phyloP scores from a whole-genome alignment of 371 early-diverging fungal genomes.

The Haplosporangium sp. region DNA sequence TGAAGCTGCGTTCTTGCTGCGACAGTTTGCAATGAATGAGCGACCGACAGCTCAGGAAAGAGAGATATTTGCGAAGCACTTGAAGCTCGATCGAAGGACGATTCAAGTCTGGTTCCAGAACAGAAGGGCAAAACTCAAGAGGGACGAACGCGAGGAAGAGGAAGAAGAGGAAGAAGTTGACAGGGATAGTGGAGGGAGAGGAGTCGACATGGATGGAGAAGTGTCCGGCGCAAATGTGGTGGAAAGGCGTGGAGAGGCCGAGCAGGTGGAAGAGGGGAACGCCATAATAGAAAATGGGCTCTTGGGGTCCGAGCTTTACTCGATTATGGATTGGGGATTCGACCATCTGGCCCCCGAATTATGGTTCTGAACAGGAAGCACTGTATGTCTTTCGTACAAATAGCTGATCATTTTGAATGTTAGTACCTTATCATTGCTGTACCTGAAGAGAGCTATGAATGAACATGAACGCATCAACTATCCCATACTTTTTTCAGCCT shows the following conservation, averaged over 20 bases:
- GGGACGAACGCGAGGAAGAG: constrained; percentile 15
- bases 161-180: neutral
- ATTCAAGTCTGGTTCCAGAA: constrained; percentile 97
- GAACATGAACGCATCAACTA: too few species aligned
- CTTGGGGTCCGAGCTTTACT: too few species aligned
- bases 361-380: too few species aligned
- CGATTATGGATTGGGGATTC: too few species aligned
- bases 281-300: too few species aligned
- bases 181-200: neutral
- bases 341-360: too few species aligned
- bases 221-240: neutral
- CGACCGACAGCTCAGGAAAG: constrained; percentile 44
- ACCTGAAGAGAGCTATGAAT: too few species aligned
- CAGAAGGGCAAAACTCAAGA: constrained; percentile 69
- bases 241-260: neutral
- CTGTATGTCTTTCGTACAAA: too few species aligned
- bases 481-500: too few species aligned
- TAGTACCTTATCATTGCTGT: too few species aligned
- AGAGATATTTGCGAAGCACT: constrained; percentile 39
- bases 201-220: neutral
- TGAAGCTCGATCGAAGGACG: constrained; percentile 60
- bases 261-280: neutral
- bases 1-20: constrained; percentile 28
- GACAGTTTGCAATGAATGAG: constrained; percentile 28
- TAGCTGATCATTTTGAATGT: too few species aligned